Conservation (phyloP, 169 alveolate species). For the Condylostoma magnum region DNA sequence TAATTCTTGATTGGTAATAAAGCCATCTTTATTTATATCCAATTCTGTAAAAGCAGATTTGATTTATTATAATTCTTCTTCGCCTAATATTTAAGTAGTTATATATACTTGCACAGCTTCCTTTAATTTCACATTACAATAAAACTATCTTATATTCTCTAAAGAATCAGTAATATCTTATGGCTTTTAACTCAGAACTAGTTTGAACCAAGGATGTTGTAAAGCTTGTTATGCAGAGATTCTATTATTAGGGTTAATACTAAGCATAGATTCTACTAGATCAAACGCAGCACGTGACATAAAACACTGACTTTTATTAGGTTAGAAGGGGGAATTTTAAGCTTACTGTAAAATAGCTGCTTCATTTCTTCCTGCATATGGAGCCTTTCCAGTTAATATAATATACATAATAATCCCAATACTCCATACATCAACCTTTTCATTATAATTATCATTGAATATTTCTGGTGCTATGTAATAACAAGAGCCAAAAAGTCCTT, state of each 20-base stretch:
- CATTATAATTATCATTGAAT: neutral
- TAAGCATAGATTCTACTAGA: neutral
- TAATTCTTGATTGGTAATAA: too few species aligned
- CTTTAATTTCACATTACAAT: neutral
- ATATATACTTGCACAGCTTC: neutral
- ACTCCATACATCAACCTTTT: slow-evolving; percentile 4
- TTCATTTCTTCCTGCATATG: slow-evolving; percentile 69
- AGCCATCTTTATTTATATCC: slow-evolving; percentile 20
- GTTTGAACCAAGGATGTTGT: slow-evolving; percentile 5
- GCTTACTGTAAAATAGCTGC: slow-evolving; percentile 55
- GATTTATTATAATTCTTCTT: neutral
- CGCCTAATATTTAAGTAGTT: neutral
- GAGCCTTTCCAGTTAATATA: slow-evolving; percentile 71
- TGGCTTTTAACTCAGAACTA: too few species aligned
- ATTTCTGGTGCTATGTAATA: slow-evolving; percentile 9
- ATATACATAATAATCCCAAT: slow-evolving; percentile 44
- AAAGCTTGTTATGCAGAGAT: neutral
- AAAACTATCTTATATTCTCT: too few species aligned
- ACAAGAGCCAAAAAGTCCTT: neutral
- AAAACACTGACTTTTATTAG: slow-evolving; percentile 27
- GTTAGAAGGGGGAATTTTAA: slow-evolving; percentile 40
- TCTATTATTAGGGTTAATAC: neutral
- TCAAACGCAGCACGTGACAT: neutral
- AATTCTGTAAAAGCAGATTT: neutral
- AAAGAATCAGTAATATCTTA: too few species aligned